A percentile compares a stretch with the other conserved stretches of the same genome.
phyloP scores from a whole-genome alignment of 169 alveolate species.

The Plasmodium vivax region DNA sequence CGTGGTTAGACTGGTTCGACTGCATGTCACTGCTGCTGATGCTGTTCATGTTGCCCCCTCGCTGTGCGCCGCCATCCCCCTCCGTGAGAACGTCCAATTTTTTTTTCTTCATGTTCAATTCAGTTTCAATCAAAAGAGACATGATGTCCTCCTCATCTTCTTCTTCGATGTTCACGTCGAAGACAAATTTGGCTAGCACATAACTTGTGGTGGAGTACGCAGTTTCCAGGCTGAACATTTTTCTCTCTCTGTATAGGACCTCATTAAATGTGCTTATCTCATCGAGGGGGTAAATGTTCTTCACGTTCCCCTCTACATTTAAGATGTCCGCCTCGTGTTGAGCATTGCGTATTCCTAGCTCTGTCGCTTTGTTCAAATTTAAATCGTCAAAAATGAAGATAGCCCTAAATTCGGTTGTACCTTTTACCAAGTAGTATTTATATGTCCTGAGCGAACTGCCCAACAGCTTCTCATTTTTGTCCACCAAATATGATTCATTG shows the following conservation, averaged over 20 bases:
- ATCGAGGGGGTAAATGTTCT: slow-evolving; percentile 29
- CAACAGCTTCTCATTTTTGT: slow-evolving; percentile 42
- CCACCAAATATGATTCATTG: slow-evolving; percentile 55
- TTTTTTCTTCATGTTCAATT: slow-evolving; percentile 61
- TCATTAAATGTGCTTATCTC: slow-evolving; percentile 62
- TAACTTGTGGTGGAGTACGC: slow-evolving; percentile 48
- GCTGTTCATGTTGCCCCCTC: background rate
- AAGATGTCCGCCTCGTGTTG: slow-evolving; percentile 16
- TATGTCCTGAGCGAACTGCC: slow-evolving; percentile 50
- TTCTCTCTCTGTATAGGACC: slow-evolving; percentile 39
- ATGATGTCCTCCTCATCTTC: slow-evolving; percentile 31
- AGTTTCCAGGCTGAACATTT: slow-evolving; percentile 45
- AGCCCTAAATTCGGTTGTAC: slow-evolving; percentile 56
- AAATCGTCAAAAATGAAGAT: slow-evolving; percentile 70
- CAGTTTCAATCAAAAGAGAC: slow-evolving; percentile 53
- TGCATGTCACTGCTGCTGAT: background rate
- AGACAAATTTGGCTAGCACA: slow-evolving; percentile 45
- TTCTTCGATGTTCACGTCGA: slow-evolving; percentile 38
- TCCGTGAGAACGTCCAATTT: slow-evolving; percentile 24
- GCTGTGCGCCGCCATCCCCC: background rate
- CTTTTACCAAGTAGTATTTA: slow-evolving; percentile 51
- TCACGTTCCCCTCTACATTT: slow-evolving; percentile 20
- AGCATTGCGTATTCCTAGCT: slow-evolving; percentile 4
- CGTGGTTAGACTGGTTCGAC: background rate
- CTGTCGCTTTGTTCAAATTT: slow-evolving; percentile 28